A percentile compares a stretch with the other conserved stretches of the same genome.
Conservation (phyloP, 2,329 filamentous ascomycete species). For the Trichoderma atrobrunneum region DNA sequence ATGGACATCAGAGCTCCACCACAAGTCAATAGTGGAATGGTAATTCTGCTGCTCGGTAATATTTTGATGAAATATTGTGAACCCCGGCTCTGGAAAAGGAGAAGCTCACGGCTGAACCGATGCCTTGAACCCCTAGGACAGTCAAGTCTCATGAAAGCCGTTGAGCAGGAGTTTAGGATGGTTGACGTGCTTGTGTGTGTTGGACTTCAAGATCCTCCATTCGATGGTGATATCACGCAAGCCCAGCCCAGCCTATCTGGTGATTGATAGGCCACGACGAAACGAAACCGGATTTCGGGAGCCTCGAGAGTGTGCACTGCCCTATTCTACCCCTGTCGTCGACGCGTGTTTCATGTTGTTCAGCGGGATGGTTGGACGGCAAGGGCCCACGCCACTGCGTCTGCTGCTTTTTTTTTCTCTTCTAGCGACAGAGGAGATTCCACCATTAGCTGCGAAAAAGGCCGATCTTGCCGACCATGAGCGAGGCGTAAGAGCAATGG, state of each 20-base stretch:
- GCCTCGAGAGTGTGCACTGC: not conserved
- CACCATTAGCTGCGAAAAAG: not conserved
- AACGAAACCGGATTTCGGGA: not conserved
- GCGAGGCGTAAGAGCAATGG: not conserved
- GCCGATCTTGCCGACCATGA: conserved; percentile 2
- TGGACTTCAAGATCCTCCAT: not conserved
- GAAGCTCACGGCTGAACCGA: not conserved
- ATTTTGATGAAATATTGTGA: conserved; percentile 5
- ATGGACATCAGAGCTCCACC: conserved; percentile 9
- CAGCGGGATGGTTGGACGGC: conserved; percentile 8
- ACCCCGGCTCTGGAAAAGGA: conserved; percentile 1
- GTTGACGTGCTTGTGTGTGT: not conserved
- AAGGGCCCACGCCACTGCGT: conserved; percentile 3
- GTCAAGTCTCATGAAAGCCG: not conserved
- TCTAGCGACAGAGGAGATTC: not conserved
- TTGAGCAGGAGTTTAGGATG: not conserved
- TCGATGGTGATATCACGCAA: not conserved
- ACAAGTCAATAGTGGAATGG: not conserved
- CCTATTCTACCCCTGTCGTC: not conserved
- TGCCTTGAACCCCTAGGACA: not conserved
- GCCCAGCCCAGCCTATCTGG: not conserved
- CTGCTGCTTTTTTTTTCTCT: not conserved
- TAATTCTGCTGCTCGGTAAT: not conserved
- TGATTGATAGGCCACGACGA: not conserved
- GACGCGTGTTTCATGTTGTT: conserved; percentile 16